These are phyloP conservation scores for Mediolabrus comicus DNA, from an alignment of 108 stramenopile genomes.

Conservation along the genomic window DNA sequence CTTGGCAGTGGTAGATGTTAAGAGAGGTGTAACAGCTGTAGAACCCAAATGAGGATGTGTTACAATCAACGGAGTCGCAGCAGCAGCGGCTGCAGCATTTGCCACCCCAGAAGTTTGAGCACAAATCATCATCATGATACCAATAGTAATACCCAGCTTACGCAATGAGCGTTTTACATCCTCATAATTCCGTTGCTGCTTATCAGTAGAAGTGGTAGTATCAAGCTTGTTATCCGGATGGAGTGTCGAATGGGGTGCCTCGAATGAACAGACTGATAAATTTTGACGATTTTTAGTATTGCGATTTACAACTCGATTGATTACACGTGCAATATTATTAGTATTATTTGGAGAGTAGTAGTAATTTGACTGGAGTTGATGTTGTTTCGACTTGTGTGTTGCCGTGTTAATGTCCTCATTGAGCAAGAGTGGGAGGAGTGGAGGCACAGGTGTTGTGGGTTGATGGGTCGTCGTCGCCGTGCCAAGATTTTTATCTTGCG, in stretches of 20 bases:
- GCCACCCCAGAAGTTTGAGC: not conserved
- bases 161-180: not conserved
- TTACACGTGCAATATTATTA: no score
- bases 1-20: no score
- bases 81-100: no score
- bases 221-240: not conserved
- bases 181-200: not conserved
- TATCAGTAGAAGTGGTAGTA: not conserved
- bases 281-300: conserved; percentile 1
- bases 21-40: not conserved
- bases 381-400: no score
- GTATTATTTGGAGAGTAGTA: no score
- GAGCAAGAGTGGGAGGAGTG: no score
- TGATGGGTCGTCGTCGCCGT: no score
- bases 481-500: no score
- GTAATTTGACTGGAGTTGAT: no score
- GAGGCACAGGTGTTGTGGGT: no score
- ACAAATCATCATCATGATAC: not conserved
- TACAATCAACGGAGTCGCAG: not conserved
- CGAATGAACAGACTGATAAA: not conserved
- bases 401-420: no score
- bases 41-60: not conserved
- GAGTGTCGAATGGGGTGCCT: not conserved
- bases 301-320: not conserved
- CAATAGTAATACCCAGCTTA: not conserved